phyloP scores from a whole-genome alignment of 139 green algal genomes.

The Chlorella sp. region DNA sequence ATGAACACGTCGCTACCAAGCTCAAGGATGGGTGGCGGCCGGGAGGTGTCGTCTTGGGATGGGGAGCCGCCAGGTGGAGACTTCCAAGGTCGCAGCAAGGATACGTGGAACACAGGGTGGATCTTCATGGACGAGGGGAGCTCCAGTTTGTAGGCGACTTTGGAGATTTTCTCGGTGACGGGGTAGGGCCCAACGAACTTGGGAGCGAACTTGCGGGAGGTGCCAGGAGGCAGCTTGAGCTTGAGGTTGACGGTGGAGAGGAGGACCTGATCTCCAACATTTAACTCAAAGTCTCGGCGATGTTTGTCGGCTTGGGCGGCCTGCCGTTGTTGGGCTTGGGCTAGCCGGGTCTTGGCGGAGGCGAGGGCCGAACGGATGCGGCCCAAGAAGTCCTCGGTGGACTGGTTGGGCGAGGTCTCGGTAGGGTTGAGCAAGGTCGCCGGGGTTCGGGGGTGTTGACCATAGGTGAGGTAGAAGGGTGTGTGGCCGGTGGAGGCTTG shows the following conservation, averaged over 20 bases:
- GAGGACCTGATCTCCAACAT: background rate
- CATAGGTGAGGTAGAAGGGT: slow-evolving; percentile 58
- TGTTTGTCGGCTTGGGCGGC: background rate
- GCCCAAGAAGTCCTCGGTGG: background rate
- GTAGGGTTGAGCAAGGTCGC: background rate
- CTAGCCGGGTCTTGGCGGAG: background rate
- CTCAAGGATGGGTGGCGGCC: too few species aligned
- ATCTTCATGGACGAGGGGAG: too few species aligned
- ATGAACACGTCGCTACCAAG: too few species aligned
- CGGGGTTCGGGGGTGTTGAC: slow-evolving; percentile 39
- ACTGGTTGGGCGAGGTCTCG: background rate
- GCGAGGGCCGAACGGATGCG: background rate
- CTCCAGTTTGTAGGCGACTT: too few species aligned
- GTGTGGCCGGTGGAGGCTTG: slow-evolving; percentile 32
- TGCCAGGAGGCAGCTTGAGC: too few species aligned
- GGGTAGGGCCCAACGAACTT: too few species aligned
- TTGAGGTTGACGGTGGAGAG: background rate
- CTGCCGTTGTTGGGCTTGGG: slow-evolving; percentile 17
- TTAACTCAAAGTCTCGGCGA: background rate
- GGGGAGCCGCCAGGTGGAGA: too few species aligned
- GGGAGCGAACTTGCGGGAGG: too few species aligned
- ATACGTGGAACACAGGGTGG: too few species aligned
- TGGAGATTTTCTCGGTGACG: too few species aligned
- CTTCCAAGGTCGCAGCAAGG: too few species aligned
- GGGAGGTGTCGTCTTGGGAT: too few species aligned